These are phyloP conservation scores for Actinomucor elegans DNA, from an alignment of 371 early-diverging fungal species.

Conservation along the genomic window DNA sequence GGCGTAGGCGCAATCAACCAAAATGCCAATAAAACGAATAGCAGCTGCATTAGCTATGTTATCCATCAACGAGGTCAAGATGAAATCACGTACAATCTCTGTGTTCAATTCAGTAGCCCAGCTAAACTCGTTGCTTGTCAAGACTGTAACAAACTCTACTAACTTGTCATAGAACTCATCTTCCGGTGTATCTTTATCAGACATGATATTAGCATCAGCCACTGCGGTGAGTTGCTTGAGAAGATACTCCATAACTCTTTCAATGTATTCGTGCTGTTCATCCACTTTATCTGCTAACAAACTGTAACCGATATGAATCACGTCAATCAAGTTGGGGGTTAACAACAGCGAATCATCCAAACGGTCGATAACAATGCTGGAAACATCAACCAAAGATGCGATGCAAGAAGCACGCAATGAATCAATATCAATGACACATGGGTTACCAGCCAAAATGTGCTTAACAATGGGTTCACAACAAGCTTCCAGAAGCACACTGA, in stretches of 20 bases:
- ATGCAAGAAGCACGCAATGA: conserved; percentile 18
- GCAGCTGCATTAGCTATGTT: conserved; percentile 37
- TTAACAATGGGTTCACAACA: conserved; percentile 28
- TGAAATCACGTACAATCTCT: conserved; percentile 45
- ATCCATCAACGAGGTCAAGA: conserved; percentile 44
- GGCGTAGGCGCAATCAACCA: conserved; percentile 32
- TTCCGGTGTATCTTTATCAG: conserved; percentile 16
- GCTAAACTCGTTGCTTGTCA: background rate
- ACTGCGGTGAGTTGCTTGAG: conserved; percentile 18
- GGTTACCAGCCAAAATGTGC: conserved; percentile 33
- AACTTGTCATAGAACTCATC: conserved; percentile 26
- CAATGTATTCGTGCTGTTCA: conserved; percentile 1
- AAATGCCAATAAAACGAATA: conserved; percentile 27
- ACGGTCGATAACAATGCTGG: conserved; percentile 11
- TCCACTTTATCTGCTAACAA: background rate
- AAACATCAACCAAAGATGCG: conserved; percentile 23
- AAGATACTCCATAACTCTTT: conserved; percentile 18
- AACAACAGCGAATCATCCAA: conserved; percentile 7
- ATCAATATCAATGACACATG: conserved; percentile 12
- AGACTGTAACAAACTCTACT: background rate
- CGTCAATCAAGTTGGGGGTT: conserved; percentile 19
- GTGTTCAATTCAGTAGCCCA: conserved; percentile 22
- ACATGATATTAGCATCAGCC: conserved; percentile 21
- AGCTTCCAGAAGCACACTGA: conserved; percentile 19
- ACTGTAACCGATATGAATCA: conserved; percentile 24